These are phyloP conservation scores for Seiridium unicorne DNA, from an alignment of 2,329 filamentous ascomycete species.

Conservation along the genomic window DNA sequence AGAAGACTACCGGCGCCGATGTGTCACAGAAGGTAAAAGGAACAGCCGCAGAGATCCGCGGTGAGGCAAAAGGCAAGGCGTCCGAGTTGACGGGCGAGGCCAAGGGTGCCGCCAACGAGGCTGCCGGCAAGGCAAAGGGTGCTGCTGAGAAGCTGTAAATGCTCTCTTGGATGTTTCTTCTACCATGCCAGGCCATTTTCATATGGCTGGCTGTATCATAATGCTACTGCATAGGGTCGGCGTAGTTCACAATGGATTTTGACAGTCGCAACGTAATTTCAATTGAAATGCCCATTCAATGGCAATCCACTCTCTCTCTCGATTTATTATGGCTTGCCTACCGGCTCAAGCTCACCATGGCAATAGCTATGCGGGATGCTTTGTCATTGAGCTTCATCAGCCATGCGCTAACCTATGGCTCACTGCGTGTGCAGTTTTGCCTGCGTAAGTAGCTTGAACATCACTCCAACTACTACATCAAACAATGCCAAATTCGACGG, in stretches of 20 bases:
- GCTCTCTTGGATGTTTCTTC: not conserved
- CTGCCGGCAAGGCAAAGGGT: constrained; percentile 13
- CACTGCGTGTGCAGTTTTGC: too few species aligned
- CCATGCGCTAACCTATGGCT: too few species aligned
- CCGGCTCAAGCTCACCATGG: too few species aligned
- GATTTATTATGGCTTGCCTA: too few species aligned
- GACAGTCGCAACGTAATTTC: not conserved
- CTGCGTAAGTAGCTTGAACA: too few species aligned
- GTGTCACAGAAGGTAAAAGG: constrained; percentile 33
- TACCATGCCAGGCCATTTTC: not conserved
- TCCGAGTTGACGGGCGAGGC: constrained; percentile 32
- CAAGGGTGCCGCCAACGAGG: constrained; percentile 23
- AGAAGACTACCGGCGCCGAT: constrained; percentile 49
- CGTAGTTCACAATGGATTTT: not conserved
- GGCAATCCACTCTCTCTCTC: too few species aligned
- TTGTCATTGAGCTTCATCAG: too few species aligned
- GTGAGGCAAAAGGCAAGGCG: constrained; percentile 23
- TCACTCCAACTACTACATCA: too few species aligned
- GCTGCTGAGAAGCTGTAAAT: constrained; percentile 10
- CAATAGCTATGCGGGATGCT: too few species aligned
- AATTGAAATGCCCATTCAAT: not conserved
- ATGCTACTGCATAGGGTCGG: constrained; percentile 2
- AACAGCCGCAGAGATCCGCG: constrained; percentile 29
- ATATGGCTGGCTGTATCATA: not conserved
- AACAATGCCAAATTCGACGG: too few species aligned